Base-by-base conservation (phyloP, 805 yeast species). In the Kazachstania psychrophila region DNA sequence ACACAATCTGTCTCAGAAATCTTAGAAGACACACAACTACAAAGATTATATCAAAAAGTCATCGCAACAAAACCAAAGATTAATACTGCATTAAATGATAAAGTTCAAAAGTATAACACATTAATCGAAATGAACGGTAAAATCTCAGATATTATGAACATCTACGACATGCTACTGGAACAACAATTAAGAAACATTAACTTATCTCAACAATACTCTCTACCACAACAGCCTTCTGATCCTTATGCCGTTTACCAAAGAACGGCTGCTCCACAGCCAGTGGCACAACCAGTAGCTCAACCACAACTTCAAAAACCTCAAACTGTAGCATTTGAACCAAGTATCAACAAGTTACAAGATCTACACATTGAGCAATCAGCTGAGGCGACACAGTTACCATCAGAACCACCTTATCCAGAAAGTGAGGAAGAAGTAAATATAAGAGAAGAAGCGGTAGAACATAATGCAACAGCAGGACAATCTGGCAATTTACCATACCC, bases 81-180 rank as follows among this genome's bases (percentile, higher is more conserved):
- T 30, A 77, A 78, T 38, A 65, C 66, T 29, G 70, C 79, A 11
- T 58, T 83, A 22, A 68, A 74, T 31, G 73, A 70, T 20, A 66
- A 84, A 2, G 68, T 71, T 23, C 69, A 70, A 25, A 77, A 73
- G 45, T 74, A 85, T 49, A 89, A 85, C 35, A 57, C 61, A 15
- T 70, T 78, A 43, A 70, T 81, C 44, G 84, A 81, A 33, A 66
- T 83, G 74, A 85, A 82, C 60, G 73, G 80, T 33, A 85, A 87
- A 49, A 70, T 87, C 37, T 78, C 82, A 37, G 77, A 86, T 5
- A 78, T 85, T 23, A 72, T 77, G 51, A 70, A 80, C 42, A 64
- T 80, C n/a, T 87, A 86, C 49, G 94, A 86, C 54, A 73, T 72
- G 41, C 68, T 81, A 34, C 64, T 86, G 41, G 94, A 87, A 41